Base-by-base conservation (phyloP, 148 eudicot species). In the Vaccinium corymbosum region DNA sequence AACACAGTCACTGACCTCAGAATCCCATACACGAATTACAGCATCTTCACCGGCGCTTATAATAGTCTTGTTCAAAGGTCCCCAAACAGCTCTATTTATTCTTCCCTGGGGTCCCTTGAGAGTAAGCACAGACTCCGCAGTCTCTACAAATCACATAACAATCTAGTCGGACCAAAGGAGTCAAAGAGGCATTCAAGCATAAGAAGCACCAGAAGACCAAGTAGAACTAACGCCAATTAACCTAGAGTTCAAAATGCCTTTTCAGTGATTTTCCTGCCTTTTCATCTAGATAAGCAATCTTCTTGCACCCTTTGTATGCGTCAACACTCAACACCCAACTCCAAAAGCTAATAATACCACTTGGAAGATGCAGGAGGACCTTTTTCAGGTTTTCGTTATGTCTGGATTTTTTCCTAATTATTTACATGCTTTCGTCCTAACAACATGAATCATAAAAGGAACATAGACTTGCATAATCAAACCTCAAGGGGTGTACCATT, bases 11-110 rank as follows among this genome's bases (percentile, higher is more conserved):
- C 90, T 35, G 79, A 91, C 99, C 94, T 90, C 95, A 74, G 97
- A 81, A 89, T 97, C 99, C 99, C 99, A 97, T 50, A 93, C 87
- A 88, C 99, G 97, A 86, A 93, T 55, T 13, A 92, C 88, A 78
- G 95, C 89, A 89, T 97, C 99, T 91, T 97, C 99, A 82, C 98
- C 99, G 79, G 89, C 97, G 84, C 98, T 97, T 82, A 97, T 87
- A 6, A 97, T 94, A 56, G 93, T 92, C 82, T 85, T 91, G 87
- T 97, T 97, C 57, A 97, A 77, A 59, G 98, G 99, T n/a, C 99
- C 98, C 98, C 98, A 97, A 49, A 94, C 96, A 86, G 99, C 99
- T 90, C 98, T 92, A 84, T 93, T 94, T 29, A 97, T 93, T 86
- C 99, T 90, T 85, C 98, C 99, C 70, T 81, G 88, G 13, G 99